Evolutionary conservation across 345 rosid genomes (phyloP), one percentile per base, ranked within the genome.

Genomic region (Acer saccharum): DNA sequence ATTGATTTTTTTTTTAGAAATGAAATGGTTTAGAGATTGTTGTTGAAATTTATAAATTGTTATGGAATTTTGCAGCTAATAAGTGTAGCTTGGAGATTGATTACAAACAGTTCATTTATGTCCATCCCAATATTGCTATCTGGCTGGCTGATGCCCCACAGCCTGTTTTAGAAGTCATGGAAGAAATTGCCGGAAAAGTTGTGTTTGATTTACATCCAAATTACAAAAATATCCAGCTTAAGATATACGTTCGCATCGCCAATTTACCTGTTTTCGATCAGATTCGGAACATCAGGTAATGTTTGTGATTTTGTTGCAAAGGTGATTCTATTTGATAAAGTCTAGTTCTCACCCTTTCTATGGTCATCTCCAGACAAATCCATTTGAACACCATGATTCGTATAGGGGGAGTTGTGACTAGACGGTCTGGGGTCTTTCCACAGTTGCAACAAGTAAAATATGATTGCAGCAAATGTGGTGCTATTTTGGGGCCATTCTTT

Each of bases 61-160:
- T 66, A 69, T 77, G 79, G 64, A 76, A 23, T 84, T 20, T 77
- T 87, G 84, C 91, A 94, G 99, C 97, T 41, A 96, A 96, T 70
- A 94, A 88, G 78, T 91, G 98, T 54, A 92, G 97, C 85, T 83
- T 96, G 87, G 98, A 94, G 86, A 89, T 96, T 68, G 98, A 96
- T 80, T 94, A 94, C 85, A 94, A 90, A 71, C 91, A 96, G 27
- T 92, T 96, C 85, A 94, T 96, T 52, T 91, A 87, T 54, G 89
- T 90, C 66, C 97, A 94, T 84, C 98, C 98, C 17, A 96, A 96
- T 78, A 96, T 96, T 79, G 98, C 99, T 7, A 96, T 94, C 75
- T 96, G 98, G 98, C 86, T 92, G 73, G 98, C 99, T 1, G 99
- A 94, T 91, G 99, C 98, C 46, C 97, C 99, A 44, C 99, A 94